Evolutionary conservation across 805 yeast species (phyloP), one percentile per base, ranked within the genome.

Genomic region (Clavispora phyllophila): DNA sequence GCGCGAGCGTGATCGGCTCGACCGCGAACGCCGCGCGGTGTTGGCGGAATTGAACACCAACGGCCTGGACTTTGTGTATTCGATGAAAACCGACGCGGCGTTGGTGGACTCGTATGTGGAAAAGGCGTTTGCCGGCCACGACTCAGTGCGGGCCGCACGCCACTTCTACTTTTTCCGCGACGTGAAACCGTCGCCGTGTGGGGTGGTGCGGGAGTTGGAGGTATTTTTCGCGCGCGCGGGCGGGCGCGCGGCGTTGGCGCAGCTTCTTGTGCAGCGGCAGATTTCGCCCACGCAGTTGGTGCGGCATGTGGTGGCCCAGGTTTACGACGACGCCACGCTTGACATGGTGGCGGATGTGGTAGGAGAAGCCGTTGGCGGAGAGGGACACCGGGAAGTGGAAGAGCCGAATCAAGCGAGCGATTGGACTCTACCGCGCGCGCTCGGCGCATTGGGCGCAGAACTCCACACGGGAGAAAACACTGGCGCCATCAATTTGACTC

Each of bases 1-100:
- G 17, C 40, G 43, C 22, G 56, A 61, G 35, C 51, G 46, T 38
- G 40, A 45, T 6, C 39, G 33, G 23, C 43, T 59, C 34, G 38
- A 47, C 36, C 17, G 13, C 6, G 39, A 49, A 12, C 58, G 53
- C 29, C 37, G 37, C 8, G 31, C 41, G 27, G 28, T 64, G 10
- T 18, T 65, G 31, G 39, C 29, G 4, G 70, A 65, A 39, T 46
- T 66, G 35, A 66, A 64, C 48, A 64, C 60, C 36, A 63, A 63
- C 41, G 69, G 68, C 17, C 47, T 62, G 10, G 40, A 36, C 18
- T 57, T 51, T 22, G 39, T 37, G 28, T 62, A 40, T 43, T 31
- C 50, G 13, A 20, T 56, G 42, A 55, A 49, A 14, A 37, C 53
- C 19, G 58, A 55, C 41, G 43, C 42, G 24, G 41, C 41, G 8